Evolutionary conservation across 2,329 filamentous ascomycete genomes (phyloP).

Genomic region (Fusarium euwallaceae): DNA sequence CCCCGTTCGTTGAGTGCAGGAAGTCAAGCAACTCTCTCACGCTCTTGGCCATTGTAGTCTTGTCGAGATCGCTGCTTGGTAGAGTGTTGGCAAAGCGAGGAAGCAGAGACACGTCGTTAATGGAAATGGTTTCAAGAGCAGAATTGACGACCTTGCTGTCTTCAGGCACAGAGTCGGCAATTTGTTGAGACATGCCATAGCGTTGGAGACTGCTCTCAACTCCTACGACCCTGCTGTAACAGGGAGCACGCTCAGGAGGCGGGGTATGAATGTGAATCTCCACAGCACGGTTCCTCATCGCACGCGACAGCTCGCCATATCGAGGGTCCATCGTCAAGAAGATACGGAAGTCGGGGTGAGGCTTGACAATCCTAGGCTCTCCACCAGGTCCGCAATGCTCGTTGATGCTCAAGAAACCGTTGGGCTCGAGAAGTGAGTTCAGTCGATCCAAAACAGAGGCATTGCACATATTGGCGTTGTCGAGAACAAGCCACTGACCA

Average conservation of each 20-base stretch:
- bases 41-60: slow-evolving; percentile 17
- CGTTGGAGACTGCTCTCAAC: slow-evolving; percentile 65
- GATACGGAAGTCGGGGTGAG: slow-evolving; percentile 89
- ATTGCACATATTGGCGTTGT: slow-evolving; percentile 97
- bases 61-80: slow-evolving; percentile 14
- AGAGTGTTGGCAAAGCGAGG: slow-evolving; percentile 49
- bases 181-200: slow-evolving; percentile 56
- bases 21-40: slow-evolving; percentile 48
- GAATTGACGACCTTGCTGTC: slow-evolving; percentile 48
- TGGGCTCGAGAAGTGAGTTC: slow-evolving; percentile 93
- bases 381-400: slow-evolving; percentile 90
- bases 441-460: slow-evolving; percentile 93
- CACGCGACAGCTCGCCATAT: slow-evolving; percentile 92
- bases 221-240: slow-evolving; percentile 57
- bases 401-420: slow-evolving; percentile 90
- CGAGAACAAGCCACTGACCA: slow-evolving; percentile 93
- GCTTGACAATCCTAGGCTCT: slow-evolving; percentile 81
- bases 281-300: slow-evolving; percentile 95
- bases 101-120: slow-evolving; percentile 60
- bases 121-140: slow-evolving; percentile 62
- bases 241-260: slow-evolving; percentile 49
- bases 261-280: slow-evolving; percentile 81
- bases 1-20: slow-evolving; percentile 50
- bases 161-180: slow-evolving; percentile 46
- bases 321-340: slow-evolving; percentile 94